Conservation (phyloP, 192 early-diverging fungal genomes). For the Linnemannia hyalina region DNA sequence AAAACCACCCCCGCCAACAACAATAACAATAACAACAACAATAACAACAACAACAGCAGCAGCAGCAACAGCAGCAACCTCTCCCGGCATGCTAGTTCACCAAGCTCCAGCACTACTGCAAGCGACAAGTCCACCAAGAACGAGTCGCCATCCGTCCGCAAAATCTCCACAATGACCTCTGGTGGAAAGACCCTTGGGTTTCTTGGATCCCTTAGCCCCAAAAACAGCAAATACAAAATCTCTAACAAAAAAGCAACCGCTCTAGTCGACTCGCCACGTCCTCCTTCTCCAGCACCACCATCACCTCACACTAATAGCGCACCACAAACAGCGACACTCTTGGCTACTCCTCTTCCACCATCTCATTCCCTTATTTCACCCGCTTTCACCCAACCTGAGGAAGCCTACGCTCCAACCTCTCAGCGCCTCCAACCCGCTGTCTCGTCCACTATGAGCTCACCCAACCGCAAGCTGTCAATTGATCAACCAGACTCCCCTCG, state of each 20-base stretch:
- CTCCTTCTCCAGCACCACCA: background rate
- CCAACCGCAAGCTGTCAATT: background rate
- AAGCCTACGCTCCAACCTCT: background rate
- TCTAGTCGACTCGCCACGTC: background rate
- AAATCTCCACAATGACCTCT: background rate
- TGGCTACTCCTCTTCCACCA: background rate
- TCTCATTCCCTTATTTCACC: background rate
- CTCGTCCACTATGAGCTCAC: background rate
- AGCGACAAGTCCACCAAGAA: conserved; percentile 2
- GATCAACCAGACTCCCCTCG: background rate
- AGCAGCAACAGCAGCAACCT: background rate
- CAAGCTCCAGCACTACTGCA: background rate
- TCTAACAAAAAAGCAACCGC: background rate
- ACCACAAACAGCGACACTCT: background rate
- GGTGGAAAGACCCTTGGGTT: conserved; percentile 28
- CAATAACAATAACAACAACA: background rate
- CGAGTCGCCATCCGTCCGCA: background rate
- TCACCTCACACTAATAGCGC: background rate
- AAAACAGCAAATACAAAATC: conserved; percentile 30
- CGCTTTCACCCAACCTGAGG: background rate
- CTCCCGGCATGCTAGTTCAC: conserved; percentile 1
- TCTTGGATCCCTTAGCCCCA: conserved; percentile 38
- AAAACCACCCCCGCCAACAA: background rate
- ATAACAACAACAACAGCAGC: background rate
- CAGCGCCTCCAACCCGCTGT: background rate